These are phyloP conservation scores for Harrya chromipes DNA, from an alignment of 768 basidiomycete genomes.

Conservation along the genomic window DNA sequence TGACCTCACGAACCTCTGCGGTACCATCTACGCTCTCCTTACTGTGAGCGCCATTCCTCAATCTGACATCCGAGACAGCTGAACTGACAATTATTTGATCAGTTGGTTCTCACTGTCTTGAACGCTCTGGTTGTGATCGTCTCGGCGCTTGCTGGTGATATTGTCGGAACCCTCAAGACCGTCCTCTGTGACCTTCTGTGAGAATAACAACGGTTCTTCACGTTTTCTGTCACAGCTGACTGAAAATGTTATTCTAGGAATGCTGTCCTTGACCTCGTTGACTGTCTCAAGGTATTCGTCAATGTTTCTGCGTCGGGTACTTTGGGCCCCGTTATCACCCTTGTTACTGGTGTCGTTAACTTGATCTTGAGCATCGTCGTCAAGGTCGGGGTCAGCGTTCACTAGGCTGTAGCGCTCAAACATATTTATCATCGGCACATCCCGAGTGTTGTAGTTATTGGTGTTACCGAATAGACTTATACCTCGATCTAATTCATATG, in stretches of 20 bases:
- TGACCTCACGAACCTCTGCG: neutral
- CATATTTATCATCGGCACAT: no score
- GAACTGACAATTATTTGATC: neutral
- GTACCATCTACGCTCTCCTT: neutral
- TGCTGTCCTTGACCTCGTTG: neutral
- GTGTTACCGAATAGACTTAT: no score
- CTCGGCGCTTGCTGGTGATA: neutral
- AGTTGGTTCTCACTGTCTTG: neutral
- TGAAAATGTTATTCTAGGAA: neutral
- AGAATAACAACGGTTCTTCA: neutral
- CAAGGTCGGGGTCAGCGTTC: no score
- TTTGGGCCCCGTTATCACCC: neutral
- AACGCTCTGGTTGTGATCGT: neutral
- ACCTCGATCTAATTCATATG: no score
- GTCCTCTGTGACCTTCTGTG: conserved; percentile 5
- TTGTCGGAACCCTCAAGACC: neutral
- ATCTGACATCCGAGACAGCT: no score
- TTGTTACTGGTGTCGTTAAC: neutral
- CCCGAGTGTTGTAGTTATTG: no score
- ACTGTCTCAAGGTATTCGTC: conserved; percentile 4
- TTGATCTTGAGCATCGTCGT: neutral
- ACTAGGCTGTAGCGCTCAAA: no score
- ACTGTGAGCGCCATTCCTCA: neutral
- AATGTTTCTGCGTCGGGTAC: neutral
- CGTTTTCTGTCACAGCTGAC: neutral